phyloP scores from a whole-genome alignment of 2,329 filamentous ascomycete species.

The Diaporthe sp. region DNA sequence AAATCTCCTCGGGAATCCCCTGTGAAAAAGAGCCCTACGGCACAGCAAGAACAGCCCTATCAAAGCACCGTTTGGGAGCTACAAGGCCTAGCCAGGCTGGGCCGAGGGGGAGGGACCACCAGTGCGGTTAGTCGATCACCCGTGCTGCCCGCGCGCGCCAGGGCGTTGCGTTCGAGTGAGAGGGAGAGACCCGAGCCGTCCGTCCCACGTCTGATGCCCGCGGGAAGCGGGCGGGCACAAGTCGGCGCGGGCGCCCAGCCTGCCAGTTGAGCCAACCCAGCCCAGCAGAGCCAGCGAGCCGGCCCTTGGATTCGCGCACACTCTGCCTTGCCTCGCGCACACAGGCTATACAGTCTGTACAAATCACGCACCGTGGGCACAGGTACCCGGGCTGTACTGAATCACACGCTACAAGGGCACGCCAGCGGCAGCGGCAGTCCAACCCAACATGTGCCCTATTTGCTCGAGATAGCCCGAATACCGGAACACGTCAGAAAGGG shows the following conservation, averaged over 20 bases:
- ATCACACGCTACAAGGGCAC: not conserved
- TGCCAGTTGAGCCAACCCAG: not conserved
- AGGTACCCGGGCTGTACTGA: not conserved
- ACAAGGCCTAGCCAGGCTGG: not conserved
- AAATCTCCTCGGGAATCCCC: too few species aligned
- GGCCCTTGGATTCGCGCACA: not conserved
- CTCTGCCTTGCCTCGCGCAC: too few species aligned
- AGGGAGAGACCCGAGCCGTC: slow-evolving; percentile 21
- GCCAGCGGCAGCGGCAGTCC: not conserved
- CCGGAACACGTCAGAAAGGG: slow-evolving; percentile 1
- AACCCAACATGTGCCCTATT: not conserved
- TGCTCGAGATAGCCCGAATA: not conserved
- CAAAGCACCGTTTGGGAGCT: not conserved
- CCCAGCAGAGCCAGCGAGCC: not conserved
- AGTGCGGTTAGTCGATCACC: slow-evolving; percentile 28
- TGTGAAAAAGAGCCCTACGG: not conserved
- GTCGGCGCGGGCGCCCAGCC: not conserved
- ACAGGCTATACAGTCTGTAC: slow-evolving; percentile 4
- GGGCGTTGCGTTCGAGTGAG: not conserved
- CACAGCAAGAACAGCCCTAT: not conserved
- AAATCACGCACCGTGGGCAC: slow-evolving; percentile 31
- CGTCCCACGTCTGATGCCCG: slow-evolving; percentile 15
- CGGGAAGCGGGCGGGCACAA: not conserved
- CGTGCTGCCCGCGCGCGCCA: not conserved
- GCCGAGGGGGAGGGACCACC: not conserved